Conservation (phyloP, 805 yeast species). For the Wickerhamomyces rabaulensis region DNA sequence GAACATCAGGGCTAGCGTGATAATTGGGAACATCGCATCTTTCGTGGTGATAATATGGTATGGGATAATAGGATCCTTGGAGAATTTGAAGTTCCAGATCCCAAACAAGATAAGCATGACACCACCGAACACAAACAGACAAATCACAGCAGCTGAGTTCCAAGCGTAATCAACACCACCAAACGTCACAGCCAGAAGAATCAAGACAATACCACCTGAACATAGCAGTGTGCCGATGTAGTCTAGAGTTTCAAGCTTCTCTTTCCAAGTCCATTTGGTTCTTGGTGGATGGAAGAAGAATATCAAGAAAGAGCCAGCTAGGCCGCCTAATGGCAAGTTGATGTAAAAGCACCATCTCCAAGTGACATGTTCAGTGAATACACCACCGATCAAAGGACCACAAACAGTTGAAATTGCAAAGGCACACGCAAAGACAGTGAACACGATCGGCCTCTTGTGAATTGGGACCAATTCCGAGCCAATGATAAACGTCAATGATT, state of each 20-base stretch:
- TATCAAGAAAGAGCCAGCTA: conserved; percentile 34
- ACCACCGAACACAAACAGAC: conserved; percentile 44
- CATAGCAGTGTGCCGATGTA: conserved; percentile 41
- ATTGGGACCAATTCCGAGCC: conserved; percentile 44
- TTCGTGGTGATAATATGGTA: not conserved
- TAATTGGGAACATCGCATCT: not conserved
- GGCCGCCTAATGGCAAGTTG: conserved; percentile 53
- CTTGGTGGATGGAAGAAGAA: conserved; percentile 33
- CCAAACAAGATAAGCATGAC: conserved; percentile 29
- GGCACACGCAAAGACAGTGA: conserved; percentile 26
- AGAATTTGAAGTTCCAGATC: not conserved
- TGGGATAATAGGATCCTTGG: not conserved
- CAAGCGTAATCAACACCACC: conserved; percentile 46
- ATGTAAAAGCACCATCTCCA: conserved; percentile 76
- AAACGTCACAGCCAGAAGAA: conserved; percentile 43
- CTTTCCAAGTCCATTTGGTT: conserved; percentile 31
- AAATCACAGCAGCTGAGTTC: conserved; percentile 44
- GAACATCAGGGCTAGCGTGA: not conserved
- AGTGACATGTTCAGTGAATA: conserved; percentile 47
- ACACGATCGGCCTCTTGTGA: conserved; percentile 16
- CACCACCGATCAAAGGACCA: conserved; percentile 69
- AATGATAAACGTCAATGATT: conserved; percentile 50
- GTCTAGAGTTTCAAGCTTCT: conserved; percentile 40
- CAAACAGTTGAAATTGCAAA: conserved; percentile 47
- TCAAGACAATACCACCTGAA: conserved; percentile 36